Percentiles rank a stretch among this genome's conserved stretches.
These are phyloP conservation scores for Kwoniella dendrophila DNA, from an alignment of 768 basidiomycete genomes.

Conservation along the genomic window DNA sequence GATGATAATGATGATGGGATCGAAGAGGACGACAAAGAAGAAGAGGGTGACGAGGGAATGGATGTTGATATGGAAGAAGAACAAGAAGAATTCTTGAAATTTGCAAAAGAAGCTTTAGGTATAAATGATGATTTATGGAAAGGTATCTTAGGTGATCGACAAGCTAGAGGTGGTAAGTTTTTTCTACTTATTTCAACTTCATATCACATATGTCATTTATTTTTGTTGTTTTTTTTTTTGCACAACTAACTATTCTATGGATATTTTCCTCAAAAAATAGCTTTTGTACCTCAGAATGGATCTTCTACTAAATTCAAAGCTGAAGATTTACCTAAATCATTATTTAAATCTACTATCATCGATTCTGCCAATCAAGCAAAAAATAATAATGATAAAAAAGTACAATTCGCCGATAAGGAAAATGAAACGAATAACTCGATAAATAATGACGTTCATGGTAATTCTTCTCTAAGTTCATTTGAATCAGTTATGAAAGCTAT, in stretches of 20 bases:
- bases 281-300: slow-evolving; percentile 13
- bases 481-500: slow-evolving; percentile 95
- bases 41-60: slow-evolving; percentile 67
- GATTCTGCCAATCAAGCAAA: no score
- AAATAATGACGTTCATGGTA: background rate
- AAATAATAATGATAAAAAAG: slow-evolving; percentile 2
- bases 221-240: background rate
- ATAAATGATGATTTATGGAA: slow-evolving; percentile 86
- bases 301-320: background rate
- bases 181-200: background rate
- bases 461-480: slow-evolving; percentile 83
- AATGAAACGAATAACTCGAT: no score
- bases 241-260: background rate
- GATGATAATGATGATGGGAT: slow-evolving; percentile 39
- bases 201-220: background rate
- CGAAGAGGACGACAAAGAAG: slow-evolving; percentile 56
- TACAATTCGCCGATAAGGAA: slow-evolving; percentile 8
- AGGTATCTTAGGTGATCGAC: slow-evolving; percentile 78
- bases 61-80: slow-evolving; percentile 85
- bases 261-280: background rate
- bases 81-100: slow-evolving; percentile 91
- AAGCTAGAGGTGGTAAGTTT: slow-evolving; percentile 75
- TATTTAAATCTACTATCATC: background rate
- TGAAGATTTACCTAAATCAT: background rate
- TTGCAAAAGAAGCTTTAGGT: slow-evolving; percentile 87